phyloP scores from a whole-genome alignment of 2,329 filamentous ascomycete genomes.

The Trichoderma asperellum region DNA sequence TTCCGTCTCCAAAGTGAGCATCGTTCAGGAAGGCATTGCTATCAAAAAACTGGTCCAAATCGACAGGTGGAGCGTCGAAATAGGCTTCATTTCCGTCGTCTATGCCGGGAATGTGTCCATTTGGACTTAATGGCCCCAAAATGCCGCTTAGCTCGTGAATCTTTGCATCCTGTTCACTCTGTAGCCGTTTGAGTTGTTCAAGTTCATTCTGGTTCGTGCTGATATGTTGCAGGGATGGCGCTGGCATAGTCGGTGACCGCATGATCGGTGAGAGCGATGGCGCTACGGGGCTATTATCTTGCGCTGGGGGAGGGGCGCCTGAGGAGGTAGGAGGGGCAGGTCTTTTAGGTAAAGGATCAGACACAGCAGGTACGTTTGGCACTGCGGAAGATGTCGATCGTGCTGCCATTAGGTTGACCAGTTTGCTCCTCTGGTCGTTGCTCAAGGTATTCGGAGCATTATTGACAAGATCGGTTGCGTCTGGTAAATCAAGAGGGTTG shows the following conservation, averaged over 20 bases:
- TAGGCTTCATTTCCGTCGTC: conserved; percentile 46
- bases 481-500: conserved; percentile 57
- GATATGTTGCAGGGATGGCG: conserved; percentile 64
- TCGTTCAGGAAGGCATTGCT: conserved; percentile 47
- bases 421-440: conserved; percentile 60
- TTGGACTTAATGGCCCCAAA: conserved; percentile 79
- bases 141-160: conserved; percentile 75
- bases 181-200: conserved; percentile 76
- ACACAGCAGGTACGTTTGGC: conserved; percentile 33
- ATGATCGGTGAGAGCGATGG: conserved; percentile 56
- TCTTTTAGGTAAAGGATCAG: conserved; percentile 30
- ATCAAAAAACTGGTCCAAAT: conserved; percentile 58
- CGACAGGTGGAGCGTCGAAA: conserved; percentile 47
- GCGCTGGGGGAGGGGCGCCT: conserved; percentile 36
- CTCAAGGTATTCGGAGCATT: conserved; percentile 59
- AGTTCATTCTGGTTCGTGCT: conserved; percentile 74
- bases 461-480: conserved; percentile 54
- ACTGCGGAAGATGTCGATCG: conserved; percentile 40
- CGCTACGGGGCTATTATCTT: conserved; percentile 36
- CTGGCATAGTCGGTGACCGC: conserved; percentile 47
- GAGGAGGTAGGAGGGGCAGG: conserved; percentile 34
- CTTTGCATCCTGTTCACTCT: conserved; percentile 75
- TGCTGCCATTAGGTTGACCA: conserved; percentile 64
- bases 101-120: conserved; percentile 75
- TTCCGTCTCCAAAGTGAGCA: conserved; percentile 48